Evolutionary conservation across 768 basidiomycete genomes (phyloP).

Genomic region (Leccinum rimulosum): DNA sequence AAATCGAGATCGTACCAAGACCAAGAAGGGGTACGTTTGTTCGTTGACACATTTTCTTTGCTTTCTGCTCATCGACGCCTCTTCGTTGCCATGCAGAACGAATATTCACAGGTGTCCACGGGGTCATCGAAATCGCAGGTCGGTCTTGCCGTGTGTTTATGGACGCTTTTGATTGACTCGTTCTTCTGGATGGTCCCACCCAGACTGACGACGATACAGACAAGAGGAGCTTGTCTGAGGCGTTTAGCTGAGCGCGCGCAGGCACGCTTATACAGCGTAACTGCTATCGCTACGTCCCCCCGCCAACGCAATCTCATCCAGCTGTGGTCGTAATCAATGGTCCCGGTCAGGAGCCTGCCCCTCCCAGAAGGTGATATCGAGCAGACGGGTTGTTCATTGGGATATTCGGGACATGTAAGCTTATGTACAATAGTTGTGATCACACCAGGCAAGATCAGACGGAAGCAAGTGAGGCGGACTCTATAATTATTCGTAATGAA

Average conservation of each 20-base stretch:
- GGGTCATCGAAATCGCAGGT: conserved; percentile 24
- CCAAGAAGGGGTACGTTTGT: conserved; percentile 6
- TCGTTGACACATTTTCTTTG: too few species aligned
- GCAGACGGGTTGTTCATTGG: background rate
- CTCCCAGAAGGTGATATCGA: background rate
- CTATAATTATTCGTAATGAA: background rate
- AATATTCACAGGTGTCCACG: conserved; percentile 15
- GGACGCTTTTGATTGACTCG: background rate
- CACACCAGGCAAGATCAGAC: background rate
- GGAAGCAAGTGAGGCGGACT: background rate
- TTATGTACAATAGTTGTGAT: background rate
- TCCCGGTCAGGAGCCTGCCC: background rate
- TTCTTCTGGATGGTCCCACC: background rate
- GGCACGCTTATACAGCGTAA: background rate
- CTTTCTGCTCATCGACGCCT: background rate
- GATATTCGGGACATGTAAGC: background rate
- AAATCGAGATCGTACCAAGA: conserved; percentile 20
- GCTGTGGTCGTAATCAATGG: background rate
- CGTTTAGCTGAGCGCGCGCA: background rate
- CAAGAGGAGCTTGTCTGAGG: conserved; percentile 5
- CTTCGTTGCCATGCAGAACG: conserved; percentile 4
- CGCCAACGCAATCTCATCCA: background rate
- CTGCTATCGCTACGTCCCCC: background rate
- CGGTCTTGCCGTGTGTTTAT: background rate
- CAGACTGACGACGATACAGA: conserved; percentile 1